These are phyloP conservation scores for Ascodesmis nigricans DNA, from an alignment of 495 filamentous ascomycete species.

Conservation along the genomic window DNA sequence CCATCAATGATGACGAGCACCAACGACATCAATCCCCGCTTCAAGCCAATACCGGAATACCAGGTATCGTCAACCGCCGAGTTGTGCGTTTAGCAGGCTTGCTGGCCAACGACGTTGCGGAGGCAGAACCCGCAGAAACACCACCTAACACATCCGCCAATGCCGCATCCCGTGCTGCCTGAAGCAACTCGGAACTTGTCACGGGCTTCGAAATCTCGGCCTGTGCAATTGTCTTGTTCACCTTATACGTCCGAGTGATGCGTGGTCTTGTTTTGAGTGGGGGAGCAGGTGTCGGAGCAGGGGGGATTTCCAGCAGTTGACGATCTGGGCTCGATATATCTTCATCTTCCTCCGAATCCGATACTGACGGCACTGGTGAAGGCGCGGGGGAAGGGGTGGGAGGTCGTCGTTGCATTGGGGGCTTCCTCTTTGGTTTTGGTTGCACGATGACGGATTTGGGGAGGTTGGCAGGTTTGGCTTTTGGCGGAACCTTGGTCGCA, in stretches of 20 bases:
- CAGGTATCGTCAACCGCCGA: too few relatives aligned
- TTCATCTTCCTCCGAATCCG: conserved; percentile 6
- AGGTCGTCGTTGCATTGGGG: conserved; percentile 7
- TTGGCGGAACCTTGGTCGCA: not conserved
- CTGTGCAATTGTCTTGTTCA: conserved; percentile 18
- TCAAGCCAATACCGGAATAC: too few relatives aligned
- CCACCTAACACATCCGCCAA: not conserved
- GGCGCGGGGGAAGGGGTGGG: conserved; percentile 5
- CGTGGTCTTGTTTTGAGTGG: conserved; percentile 13
- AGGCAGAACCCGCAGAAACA: too few relatives aligned
- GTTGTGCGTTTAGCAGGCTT: too few relatives aligned
- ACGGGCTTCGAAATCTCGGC: conserved; percentile 13
- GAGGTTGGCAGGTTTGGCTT: not conserved
- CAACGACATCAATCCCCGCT: too few relatives aligned
- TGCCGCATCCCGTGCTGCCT: not conserved
- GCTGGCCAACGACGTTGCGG: too few relatives aligned
- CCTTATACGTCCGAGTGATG: conserved; percentile 18
- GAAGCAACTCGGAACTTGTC: conserved; percentile 11
- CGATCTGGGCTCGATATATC: not conserved
- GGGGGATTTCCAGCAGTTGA: not conserved
- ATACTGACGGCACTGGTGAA: conserved; percentile 9
- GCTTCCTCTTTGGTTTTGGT: conserved; percentile 13
- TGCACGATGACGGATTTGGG: conserved; percentile 15
- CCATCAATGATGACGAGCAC: too few relatives aligned
- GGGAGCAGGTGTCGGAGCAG: conserved; percentile 3